phyloP scores from a whole-genome alignment of 305 asterid genomes.

The Petunia hybrid region DNA sequence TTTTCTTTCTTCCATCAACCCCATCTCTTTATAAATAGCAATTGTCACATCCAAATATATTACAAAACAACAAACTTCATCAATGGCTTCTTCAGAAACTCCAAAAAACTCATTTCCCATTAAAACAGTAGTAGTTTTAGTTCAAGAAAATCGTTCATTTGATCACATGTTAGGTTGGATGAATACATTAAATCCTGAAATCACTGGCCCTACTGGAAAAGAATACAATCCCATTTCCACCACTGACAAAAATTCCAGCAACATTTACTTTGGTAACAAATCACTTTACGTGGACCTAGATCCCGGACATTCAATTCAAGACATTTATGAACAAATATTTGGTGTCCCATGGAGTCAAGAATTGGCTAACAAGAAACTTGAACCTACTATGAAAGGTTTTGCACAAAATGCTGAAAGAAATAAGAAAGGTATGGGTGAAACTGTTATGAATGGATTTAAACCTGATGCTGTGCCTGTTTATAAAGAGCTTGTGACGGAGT shows the following conservation, averaged over 20 bases:
- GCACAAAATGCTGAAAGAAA: constrained; percentile 75
- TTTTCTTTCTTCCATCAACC: no score
- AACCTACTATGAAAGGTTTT: constrained; percentile 79
- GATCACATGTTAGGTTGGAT: constrained; percentile 90
- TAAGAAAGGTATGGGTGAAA: constrained; percentile 55
- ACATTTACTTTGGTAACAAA: constrained; percentile 43
- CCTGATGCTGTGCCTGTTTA: constrained; percentile 69
- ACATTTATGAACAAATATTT: constrained; percentile 63
- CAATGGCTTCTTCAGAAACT: constrained; percentile 51
- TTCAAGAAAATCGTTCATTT: constrained; percentile 85
- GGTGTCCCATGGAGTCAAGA: constrained; percentile 56
- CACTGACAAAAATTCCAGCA: constrained; percentile 47
- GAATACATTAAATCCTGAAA: constrained; percentile 72
- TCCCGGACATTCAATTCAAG: constrained; percentile 81
- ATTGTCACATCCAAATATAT: neutral
- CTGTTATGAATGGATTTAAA: constrained; percentile 75
- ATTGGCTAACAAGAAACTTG: constrained; percentile 33
- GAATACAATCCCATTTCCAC: constrained; percentile 67
- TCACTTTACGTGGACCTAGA: constrained; percentile 65
- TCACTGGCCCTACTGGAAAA: constrained; percentile 63
- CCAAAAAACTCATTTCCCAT: constrained; percentile 51
- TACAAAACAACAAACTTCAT: neutral
- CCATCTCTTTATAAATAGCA: neutral
- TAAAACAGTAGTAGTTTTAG: constrained; percentile 75
- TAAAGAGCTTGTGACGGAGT: constrained; percentile 61